phyloP scores from a whole-genome alignment of 305 asterid species.

The Fraxinus velutina region DNA sequence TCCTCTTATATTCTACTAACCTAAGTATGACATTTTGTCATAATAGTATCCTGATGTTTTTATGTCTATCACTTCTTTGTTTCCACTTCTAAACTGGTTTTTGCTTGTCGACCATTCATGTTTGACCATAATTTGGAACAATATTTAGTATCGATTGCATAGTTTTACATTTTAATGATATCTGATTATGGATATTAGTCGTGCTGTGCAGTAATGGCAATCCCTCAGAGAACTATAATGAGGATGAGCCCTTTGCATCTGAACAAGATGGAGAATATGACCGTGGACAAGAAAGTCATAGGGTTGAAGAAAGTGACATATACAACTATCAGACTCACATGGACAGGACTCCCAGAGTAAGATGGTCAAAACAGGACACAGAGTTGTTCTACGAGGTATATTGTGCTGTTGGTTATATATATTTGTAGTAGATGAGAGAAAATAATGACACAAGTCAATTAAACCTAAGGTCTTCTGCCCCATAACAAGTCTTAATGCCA shows the following conservation, averaged over 20 bases:
- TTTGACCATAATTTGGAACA: not conserved
- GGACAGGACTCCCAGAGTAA: conserved; percentile 56
- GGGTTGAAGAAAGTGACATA: conserved; percentile 39
- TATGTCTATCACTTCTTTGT: not conserved
- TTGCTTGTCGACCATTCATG: not conserved
- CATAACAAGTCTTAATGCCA: not conserved
- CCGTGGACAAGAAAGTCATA: conserved; percentile 34
- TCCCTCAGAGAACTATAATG: conserved; percentile 35
- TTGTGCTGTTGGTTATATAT: conserved; percentile 15
- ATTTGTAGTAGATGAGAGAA: not conserved
- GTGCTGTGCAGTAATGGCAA: conserved; percentile 45
- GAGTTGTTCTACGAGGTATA: conserved; percentile 81
- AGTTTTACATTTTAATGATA: not conserved
- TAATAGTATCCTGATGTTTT: not conserved
- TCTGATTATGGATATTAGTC: conserved; percentile 22
- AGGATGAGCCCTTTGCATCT: conserved; percentile 36
- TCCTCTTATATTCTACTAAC: not conserved
- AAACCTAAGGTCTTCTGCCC: not conserved
- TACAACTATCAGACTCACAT: conserved; percentile 75
- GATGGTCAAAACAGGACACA: conserved; percentile 89
- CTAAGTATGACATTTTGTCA: not conserved
- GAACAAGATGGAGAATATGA: conserved; percentile 35
- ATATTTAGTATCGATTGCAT: not conserved
- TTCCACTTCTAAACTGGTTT: conserved; percentile 11
- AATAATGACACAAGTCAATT: not conserved